These are phyloP conservation scores for Scheffersomyces illinoinensis DNA, from an alignment of 1,139 yeast genomes.

Conservation along the genomic window DNA sequence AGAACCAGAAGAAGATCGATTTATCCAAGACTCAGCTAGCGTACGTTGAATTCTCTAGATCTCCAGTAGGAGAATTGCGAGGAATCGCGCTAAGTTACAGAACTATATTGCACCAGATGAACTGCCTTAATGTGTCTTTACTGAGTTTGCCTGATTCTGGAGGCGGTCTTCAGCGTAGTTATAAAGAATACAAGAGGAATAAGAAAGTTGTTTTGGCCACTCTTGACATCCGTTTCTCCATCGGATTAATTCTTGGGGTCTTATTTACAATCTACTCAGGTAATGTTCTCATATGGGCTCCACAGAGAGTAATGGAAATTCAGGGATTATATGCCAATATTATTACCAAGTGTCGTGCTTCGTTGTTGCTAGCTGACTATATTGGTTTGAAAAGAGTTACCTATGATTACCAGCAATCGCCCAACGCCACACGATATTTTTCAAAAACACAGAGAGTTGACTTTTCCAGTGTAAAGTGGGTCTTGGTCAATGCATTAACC, in stretches of 20 bases:
- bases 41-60: slow-evolving; percentile 87
- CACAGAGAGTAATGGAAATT: slow-evolving; percentile 69
- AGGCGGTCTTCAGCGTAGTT: slow-evolving; percentile 36
- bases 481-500: slow-evolving; percentile 85
- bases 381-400: slow-evolving; percentile 90
- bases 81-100: slow-evolving; percentile 94
- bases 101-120: slow-evolving; percentile 87
- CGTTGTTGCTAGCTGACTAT: slow-evolving; percentile 80
- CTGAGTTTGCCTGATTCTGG: slow-evolving; percentile 59
- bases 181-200: slow-evolving; percentile 25
- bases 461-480: slow-evolving; percentile 81
- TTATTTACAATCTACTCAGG: slow-evolving; percentile 85
- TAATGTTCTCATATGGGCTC: slow-evolving; percentile 77
- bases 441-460: slow-evolving; percentile 79
- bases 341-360: slow-evolving; percentile 68
- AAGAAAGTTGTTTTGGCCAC: slow-evolving; percentile 61
- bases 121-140: slow-evolving; percentile 66
- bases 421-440: slow-evolving; percentile 78
- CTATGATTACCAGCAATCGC: slow-evolving; percentile 89
- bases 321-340: slow-evolving; percentile 89
- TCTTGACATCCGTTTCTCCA: slow-evolving; percentile 81
- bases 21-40: slow-evolving; percentile 59
- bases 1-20: slow-evolving; percentile 28
- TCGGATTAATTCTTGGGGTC: slow-evolving; percentile 82
- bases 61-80: slow-evolving; percentile 87